phyloP scores from a whole-genome alignment of 345 rosid species.

The Citrus maxima region DNA sequence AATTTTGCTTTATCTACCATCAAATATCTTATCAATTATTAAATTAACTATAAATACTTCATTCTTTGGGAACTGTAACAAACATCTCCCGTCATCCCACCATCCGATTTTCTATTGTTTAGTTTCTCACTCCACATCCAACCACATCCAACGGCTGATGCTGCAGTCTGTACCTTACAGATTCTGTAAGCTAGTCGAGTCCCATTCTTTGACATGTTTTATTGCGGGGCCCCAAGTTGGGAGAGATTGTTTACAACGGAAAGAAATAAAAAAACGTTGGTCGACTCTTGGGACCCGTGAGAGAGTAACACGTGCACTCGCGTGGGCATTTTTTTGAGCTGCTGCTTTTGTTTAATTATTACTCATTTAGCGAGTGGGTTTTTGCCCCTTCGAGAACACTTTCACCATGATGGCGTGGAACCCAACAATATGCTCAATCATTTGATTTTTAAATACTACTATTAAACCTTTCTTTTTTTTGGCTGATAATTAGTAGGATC shows the following conservation, averaged over 20 bases:
- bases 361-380: neutral
- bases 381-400: neutral
- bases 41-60: neutral
- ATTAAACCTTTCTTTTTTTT: too few species aligned
- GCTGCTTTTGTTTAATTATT: neutral
- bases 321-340: neutral
- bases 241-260: neutral
- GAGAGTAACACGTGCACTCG: neutral
- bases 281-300: neutral
- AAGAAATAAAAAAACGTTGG: neutral
- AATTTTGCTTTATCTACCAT: neutral
- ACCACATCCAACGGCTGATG: too few species aligned
- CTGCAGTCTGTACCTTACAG: too few species aligned
- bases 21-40: neutral
- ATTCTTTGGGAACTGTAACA: too few species aligned
- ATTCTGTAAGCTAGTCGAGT: too few species aligned
- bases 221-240: neutral
- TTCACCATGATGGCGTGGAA: neutral
- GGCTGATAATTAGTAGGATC: too few species aligned
- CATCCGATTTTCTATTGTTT: too few species aligned
- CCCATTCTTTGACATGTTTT: neutral
- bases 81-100: too few species aligned
- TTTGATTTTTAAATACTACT: too few species aligned
- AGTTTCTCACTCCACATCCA: too few species aligned
- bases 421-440: too few species aligned